phyloP scores from a whole-genome alignment of 352 stramenopile genomes.

The Pythium phragmitis region DNA sequence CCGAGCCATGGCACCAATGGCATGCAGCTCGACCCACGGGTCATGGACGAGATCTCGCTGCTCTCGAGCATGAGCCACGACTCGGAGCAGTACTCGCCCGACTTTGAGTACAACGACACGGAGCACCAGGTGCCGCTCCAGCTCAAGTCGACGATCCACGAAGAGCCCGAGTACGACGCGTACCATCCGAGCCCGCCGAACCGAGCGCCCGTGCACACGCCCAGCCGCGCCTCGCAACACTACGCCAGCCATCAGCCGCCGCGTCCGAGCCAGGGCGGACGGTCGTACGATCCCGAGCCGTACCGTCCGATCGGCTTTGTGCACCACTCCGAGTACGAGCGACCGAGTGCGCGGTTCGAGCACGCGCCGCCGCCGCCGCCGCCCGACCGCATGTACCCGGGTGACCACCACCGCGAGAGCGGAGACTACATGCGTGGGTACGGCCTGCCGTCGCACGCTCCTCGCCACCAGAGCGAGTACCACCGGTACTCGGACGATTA shows the following conservation, averaged over 20 bases:
- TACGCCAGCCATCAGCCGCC: not conserved
- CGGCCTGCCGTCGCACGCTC: not conserved
- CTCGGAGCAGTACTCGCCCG: conserved; percentile 8
- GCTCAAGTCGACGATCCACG: conserved; percentile 13
- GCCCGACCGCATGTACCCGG: not conserved
- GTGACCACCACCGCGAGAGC: conserved; percentile 5
- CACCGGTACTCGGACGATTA: conserved; percentile 17
- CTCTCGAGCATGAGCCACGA: conserved; percentile 26
- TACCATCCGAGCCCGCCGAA: not conserved
- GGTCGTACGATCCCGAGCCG: conserved; percentile 8
- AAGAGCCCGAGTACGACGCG: conserved; percentile 1
- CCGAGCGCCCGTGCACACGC: not conserved
- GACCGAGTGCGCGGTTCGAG: not conserved
- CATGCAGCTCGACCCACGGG: conserved; percentile 19
- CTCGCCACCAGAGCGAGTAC: conserved; percentile 4
- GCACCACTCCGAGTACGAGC: conserved; percentile 18
- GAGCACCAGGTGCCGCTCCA: conserved; percentile 6
- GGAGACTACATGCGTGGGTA: not conserved
- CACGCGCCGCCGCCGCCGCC: not conserved
- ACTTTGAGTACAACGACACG: conserved; percentile 8
- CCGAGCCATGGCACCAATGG: not conserved
- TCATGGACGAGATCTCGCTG: conserved; percentile 26
- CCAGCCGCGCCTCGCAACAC: not conserved
- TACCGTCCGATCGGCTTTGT: conserved; percentile 16
- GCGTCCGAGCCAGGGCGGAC: not conserved